These are phyloP conservation scores for Hypoxylon sp. DNA, from an alignment of 2,329 filamentous ascomycete species.

Conservation along the genomic window DNA sequence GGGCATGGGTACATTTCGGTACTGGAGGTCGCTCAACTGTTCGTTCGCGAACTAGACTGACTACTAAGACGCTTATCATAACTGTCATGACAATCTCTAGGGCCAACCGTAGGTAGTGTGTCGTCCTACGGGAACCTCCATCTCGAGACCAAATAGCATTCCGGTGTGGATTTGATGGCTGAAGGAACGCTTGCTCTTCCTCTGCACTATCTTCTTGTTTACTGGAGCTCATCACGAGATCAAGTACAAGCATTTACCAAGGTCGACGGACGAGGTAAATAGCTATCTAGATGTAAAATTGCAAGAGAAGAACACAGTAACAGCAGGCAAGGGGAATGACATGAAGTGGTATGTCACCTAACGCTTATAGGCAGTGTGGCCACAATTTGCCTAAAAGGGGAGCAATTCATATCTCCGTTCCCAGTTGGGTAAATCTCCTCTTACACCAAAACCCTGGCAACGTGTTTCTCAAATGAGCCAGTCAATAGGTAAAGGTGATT, in stretches of 20 bases:
- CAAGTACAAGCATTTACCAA: neutral
- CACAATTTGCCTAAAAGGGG: conserved; percentile 45
- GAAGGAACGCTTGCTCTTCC: conserved; percentile 55
- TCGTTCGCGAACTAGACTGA: conserved; percentile 41
- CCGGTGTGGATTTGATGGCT: conserved; percentile 17
- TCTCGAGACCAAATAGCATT: conserved; percentile 40
- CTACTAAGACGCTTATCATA: conserved; percentile 50
- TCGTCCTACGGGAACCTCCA: conserved; percentile 25
- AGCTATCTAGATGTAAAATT: neutral
- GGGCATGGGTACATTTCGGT: conserved; percentile 54
- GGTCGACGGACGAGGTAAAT: neutral
- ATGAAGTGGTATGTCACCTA: conserved; percentile 1
- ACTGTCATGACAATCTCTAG: conserved; percentile 54
- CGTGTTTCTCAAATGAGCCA: too few species aligned
- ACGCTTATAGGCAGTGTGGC: conserved; percentile 27
- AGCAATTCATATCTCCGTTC: conserved; percentile 44
- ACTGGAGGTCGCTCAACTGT: conserved; percentile 49
- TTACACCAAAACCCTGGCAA: too few species aligned
- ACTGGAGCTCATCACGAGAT: conserved; percentile 40
- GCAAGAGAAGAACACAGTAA: conserved; percentile 2
- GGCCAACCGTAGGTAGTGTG: conserved; percentile 50
- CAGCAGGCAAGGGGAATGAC: conserved; percentile 5
- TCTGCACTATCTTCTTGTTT: conserved; percentile 47
- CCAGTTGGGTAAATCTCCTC: conserved; percentile 31
- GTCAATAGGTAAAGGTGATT: too few species aligned